Conservation (phyloP, 495 filamentous ascomycete genomes). For the Neurospora tetraspora region DNA sequence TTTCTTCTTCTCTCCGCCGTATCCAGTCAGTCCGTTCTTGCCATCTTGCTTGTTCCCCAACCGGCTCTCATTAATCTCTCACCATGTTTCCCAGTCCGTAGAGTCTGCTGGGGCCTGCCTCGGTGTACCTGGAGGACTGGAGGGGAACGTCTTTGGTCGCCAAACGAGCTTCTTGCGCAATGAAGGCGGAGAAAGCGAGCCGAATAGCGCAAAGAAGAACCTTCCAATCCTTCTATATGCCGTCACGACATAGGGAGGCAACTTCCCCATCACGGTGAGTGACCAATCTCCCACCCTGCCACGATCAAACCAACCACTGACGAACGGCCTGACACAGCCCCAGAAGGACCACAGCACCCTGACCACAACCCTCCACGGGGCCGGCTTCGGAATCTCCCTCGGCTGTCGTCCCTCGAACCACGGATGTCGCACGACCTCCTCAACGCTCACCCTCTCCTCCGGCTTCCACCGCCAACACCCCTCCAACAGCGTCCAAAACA, state of each 20-base stretch:
- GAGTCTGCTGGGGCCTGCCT: not conserved
- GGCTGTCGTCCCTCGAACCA: constrained; percentile 7
- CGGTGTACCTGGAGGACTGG: not conserved
- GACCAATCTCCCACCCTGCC: not conserved
- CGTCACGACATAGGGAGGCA: not conserved
- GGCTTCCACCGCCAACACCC: constrained; percentile 13
- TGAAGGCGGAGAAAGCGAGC: not conserved
- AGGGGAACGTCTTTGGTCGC: not conserved
- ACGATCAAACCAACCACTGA: not conserved
- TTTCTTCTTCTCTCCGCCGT: not conserved
- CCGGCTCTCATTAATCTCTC: not conserved
- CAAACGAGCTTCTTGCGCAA: not conserved
- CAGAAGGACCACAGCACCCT: not conserved
- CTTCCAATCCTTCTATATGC: not conserved
- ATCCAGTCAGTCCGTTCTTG: not conserved
- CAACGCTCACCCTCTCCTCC: constrained; percentile 6
- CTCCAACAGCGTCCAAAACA: constrained; percentile 13
- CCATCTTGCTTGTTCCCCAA: not conserved
- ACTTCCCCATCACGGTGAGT: not conserved
- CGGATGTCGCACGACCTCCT: constrained; percentile 5
- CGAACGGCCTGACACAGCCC: not conserved
- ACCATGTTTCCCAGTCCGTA: not conserved
- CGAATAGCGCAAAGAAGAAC: not conserved
- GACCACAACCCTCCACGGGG: not conserved
- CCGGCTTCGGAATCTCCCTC: not conserved